phyloP scores from a whole-genome alignment of 768 basidiomycete species.

The Trametes elegans region DNA sequence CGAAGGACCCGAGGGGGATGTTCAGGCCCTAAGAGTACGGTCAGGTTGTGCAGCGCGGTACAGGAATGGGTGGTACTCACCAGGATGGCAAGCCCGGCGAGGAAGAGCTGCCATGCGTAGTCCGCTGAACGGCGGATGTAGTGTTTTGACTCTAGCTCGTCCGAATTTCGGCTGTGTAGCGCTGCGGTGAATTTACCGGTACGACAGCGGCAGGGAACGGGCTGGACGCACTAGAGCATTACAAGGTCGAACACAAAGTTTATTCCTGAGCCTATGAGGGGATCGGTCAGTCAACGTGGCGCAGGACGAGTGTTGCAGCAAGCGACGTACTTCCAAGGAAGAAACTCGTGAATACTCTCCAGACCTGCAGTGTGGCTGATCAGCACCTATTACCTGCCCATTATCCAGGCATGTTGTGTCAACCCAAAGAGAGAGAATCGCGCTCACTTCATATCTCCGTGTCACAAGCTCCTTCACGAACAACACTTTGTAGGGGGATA shows the following conservation, averaged over 20 bases:
- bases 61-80: constrained; percentile 40
- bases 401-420: background rate
- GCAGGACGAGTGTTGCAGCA: background rate
- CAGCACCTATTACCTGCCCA: background rate
- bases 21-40: constrained; percentile 62
- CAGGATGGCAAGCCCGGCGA: constrained; percentile 54
- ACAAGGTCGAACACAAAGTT: constrained; percentile 62
- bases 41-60: no score
- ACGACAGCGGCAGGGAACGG: no score
- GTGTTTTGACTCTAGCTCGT: constrained; percentile 60
- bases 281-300: background rate
- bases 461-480: constrained; percentile 50
- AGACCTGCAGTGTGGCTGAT: constrained; percentile 44
- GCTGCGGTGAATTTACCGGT: background rate
- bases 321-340: constrained; percentile 58
- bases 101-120: constrained; percentile 70
- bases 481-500: constrained; percentile 52
- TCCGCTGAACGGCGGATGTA: constrained; percentile 66
- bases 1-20: constrained; percentile 52
- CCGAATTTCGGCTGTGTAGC: constrained; percentile 55
- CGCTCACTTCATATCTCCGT: constrained; percentile 53
- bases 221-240: constrained; percentile 68
- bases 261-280: constrained; percentile 44
- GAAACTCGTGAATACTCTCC: constrained; percentile 73
- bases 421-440: constrained; percentile 7